These are phyloP conservation scores for Phlebiopsis flavidoalba DNA, from an alignment of 768 basidiomycete species.

Conservation along the genomic window DNA sequence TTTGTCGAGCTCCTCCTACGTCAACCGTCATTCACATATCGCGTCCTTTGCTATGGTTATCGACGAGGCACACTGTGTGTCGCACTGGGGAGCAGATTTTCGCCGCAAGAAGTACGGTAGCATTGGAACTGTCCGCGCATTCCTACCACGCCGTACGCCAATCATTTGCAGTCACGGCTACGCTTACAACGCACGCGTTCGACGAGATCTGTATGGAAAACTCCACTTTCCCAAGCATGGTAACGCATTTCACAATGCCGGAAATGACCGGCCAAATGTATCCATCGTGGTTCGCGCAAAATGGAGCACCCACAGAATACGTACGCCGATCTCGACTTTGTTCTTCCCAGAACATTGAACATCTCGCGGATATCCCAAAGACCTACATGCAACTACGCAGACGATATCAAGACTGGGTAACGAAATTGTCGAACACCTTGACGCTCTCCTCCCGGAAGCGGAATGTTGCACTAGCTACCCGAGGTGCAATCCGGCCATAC, in stretches of 20 bases:
- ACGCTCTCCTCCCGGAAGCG: background rate
- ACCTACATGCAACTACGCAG: slow-evolving; percentile 23
- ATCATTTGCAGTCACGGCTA: slow-evolving; percentile 20
- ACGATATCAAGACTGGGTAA: slow-evolving; percentile 15
- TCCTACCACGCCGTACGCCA: slow-evolving; percentile 18
- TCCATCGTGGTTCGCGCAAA: slow-evolving; percentile 21
- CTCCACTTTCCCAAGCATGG: slow-evolving; percentile 10
- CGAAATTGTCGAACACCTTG: slow-evolving; percentile 17
- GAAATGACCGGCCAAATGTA: slow-evolving; percentile 24
- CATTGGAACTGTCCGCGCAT: slow-evolving; percentile 19
- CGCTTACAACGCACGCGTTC: slow-evolving; percentile 15
- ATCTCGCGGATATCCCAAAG: slow-evolving; percentile 14
- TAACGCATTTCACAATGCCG: slow-evolving; percentile 8
- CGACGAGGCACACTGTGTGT: slow-evolving; percentile 28
- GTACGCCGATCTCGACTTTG: slow-evolving; percentile 22
- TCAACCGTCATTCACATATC: slow-evolving; percentile 14
- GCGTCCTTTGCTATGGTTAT: slow-evolving; percentile 21
- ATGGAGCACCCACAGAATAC: slow-evolving; percentile 18
- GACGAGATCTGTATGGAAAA: slow-evolving; percentile 12
- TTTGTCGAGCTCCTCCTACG: slow-evolving; percentile 22
- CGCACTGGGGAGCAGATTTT: slow-evolving; percentile 28
- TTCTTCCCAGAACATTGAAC: slow-evolving; percentile 11
- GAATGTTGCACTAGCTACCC: background rate
- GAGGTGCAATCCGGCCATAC: slow-evolving; percentile 14
- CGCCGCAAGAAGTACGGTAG: slow-evolving; percentile 21